These are phyloP conservation scores for Yamadazyma songkhlaensis DNA, from an alignment of 1,139 yeast species.

Conservation along the genomic window DNA sequence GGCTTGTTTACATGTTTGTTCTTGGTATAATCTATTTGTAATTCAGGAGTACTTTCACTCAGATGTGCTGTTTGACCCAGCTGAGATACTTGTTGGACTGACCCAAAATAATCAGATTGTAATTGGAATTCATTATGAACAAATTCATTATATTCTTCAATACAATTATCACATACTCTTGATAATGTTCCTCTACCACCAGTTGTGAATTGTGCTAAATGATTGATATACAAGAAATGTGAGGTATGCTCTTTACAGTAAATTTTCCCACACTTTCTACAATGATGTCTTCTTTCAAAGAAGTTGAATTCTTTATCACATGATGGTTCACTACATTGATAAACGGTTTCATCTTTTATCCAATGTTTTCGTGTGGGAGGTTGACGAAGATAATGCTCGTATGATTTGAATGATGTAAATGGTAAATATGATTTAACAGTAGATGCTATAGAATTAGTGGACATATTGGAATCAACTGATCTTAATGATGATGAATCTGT, in stretches of 20 bases:
- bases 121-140: conserved; percentile 32
- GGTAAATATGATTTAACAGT: conserved; percentile 8
- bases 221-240: conserved; percentile 60
- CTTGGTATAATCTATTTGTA: background rate
- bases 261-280: conserved; percentile 90
- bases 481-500: conserved; percentile 28
- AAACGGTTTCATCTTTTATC: conserved; percentile 67
- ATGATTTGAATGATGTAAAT: conserved; percentile 12
- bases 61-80: background rate
- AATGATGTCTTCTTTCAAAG: conserved; percentile 88
- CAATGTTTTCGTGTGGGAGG: conserved; percentile 73
- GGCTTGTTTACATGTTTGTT: conserved; percentile 10
- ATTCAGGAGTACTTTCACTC: background rate
- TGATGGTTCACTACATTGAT: conserved; percentile 53
- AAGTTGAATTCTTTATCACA: conserved; percentile 67
- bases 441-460: conserved; percentile 27
- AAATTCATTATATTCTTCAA: conserved; percentile 61
- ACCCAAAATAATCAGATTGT: background rate
- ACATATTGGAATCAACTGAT: conserved; percentile 36
- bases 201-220: conserved; percentile 68
- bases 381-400: conserved; percentile 30
- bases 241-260: conserved; percentile 72
- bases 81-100: background rate
- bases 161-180: conserved; percentile 78
- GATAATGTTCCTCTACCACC: conserved; percentile 73